Evolutionary conservation across 225 moss, liverwort and hornwort species (phyloP).

Genomic region (Pseudisothecium myosuroides): DNA sequence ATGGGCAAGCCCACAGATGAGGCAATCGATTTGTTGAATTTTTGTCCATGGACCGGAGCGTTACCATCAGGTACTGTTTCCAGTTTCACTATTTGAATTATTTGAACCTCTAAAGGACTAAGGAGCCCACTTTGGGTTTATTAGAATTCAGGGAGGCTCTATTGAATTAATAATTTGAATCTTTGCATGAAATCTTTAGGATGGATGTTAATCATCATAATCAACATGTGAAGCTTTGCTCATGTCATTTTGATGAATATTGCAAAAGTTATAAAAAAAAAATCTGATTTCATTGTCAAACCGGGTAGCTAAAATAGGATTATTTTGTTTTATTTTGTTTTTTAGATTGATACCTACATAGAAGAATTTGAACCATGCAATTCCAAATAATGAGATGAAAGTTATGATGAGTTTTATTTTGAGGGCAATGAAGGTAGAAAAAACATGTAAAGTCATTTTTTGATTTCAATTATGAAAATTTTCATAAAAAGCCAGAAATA

Average conservation of each 20-base stretch:
- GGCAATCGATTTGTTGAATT: slow-evolving; percentile 14
- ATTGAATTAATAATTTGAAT: neutral
- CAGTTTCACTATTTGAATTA: neutral
- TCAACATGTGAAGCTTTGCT: neutral
- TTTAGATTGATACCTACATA: neutral
- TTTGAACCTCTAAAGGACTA: neutral
- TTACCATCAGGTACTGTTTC: slow-evolving; percentile 18
- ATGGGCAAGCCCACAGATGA: neutral
- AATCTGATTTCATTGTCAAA: neutral
- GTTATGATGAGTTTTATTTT: neutral
- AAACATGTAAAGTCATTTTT: neutral
- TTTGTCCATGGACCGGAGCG: slow-evolving; percentile 35
- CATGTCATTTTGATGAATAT: neutral
- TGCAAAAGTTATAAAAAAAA: neutral
- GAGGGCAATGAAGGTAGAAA: neutral
- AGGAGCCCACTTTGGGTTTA: neutral
- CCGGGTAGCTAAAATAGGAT: neutral
- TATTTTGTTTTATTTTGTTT: neutral
- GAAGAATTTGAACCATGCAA: neutral
- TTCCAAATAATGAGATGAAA: neutral
- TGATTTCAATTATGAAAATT: neutral
- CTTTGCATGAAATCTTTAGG: neutral
- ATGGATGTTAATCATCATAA: neutral
- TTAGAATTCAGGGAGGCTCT: neutral
- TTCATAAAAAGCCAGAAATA: neutral